Conservation (phyloP, 2,329 filamentous ascomycete species). For the Fusarium sp. region DNA sequence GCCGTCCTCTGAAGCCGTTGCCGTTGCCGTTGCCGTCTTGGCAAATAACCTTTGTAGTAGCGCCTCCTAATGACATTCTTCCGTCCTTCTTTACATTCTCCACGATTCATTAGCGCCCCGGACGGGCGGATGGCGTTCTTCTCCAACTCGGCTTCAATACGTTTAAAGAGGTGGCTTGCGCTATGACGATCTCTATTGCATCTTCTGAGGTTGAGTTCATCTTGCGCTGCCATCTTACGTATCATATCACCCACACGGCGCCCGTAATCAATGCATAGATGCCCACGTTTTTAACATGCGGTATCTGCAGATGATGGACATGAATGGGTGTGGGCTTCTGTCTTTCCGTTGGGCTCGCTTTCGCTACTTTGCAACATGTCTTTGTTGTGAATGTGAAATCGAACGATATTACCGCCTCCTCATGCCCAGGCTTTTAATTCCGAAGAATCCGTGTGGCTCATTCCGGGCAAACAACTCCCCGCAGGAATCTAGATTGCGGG, state of each 20-base stretch:
- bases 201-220: background rate
- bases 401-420: slow-evolving; percentile 4
- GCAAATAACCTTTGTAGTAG: background rate
- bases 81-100: slow-evolving; percentile 38
- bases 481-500: slow-evolving; percentile 39
- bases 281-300: slow-evolving; percentile 30
- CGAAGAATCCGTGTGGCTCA: slow-evolving; percentile 13
- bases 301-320: slow-evolving; percentile 14
- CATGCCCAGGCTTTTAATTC: slow-evolving; percentile 15
- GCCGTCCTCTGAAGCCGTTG: too few relatives aligned
- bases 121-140: slow-evolving; percentile 32
- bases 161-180: background rate
- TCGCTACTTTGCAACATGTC: background rate
- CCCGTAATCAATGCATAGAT: background rate
- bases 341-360: slow-evolving; percentile 3
- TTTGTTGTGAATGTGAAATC: slow-evolving; percentile 3
- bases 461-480: background rate
- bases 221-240: slow-evolving; percentile 1
- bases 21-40: slow-evolving; percentile 16
- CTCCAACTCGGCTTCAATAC: background rate
- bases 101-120: slow-evolving; percentile 13
- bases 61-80: background rate
- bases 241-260: slow-evolving; percentile 12
- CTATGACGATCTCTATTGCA: background rate
- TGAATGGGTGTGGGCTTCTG: background rate